Base-by-base conservation (phyloP, 768 basidiomycete species). In the Tylopilus intermedius region DNA sequence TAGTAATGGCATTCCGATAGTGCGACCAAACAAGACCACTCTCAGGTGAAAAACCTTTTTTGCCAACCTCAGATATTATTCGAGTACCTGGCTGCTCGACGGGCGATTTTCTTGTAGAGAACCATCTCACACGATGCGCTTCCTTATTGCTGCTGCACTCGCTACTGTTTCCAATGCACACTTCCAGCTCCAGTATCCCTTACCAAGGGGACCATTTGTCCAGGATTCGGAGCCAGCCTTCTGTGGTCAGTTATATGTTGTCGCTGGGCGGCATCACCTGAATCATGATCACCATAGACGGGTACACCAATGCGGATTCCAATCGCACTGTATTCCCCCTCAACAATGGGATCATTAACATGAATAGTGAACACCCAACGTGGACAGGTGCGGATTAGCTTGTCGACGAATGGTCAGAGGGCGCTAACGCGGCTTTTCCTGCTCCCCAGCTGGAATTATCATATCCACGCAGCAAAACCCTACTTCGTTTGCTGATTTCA, bases 251-350 rank as follows among this genome's bases (percentile, higher is more conserved):
- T 67, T 22, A 2, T 27, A 38, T 40, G 8, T 27, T 26, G 30
- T 30, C 7, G 3, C 10, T 47, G 26, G 44, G 22, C n/a, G 32
- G 21, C 46, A 38, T 30, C 5, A 6, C 46, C 49, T 52, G 30
- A 51, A 50, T 10, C 15, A 32, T 6, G 38, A 48, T 30, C 30
- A 37, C 37, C 43, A 33, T 62, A 89, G 88, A 90, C 63, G 87
- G 86, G 0, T 90, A 87, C 60, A 66, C 62, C 18, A 61, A 68
- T 4, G 72, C 78, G 5, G 71, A 74, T n/a, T 51, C 69, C 14
- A 83, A 81, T 55, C 80, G 91, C 32, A 82, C 81, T 9, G 67
- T 71, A 7, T 94, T 91, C 71, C 89, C 92, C 2, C 68, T 93
- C 24, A 76, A 66, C 32, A 73, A 74, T 35, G 86, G 60, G 30